phyloP scores from a whole-genome alignment of 2,329 filamentous ascomycete species.

The Monosporascus sp. region DNA sequence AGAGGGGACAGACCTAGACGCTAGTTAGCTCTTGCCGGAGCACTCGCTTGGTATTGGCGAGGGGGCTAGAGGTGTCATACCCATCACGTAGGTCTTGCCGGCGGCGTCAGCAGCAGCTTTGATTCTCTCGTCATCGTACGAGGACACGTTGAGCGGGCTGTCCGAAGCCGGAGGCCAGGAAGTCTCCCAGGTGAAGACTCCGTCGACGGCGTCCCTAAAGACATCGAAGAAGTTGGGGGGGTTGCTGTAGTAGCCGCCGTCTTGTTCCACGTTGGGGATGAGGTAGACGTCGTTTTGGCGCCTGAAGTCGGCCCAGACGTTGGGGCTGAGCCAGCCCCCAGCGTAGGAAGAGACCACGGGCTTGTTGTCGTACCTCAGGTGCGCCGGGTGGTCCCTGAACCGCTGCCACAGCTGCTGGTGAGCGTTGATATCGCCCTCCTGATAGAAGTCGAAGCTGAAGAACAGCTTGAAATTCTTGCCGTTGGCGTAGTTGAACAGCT shows the following conservation, averaged over 20 bases:
- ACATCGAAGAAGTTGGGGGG: conserved; percentile 20
- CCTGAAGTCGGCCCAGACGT: conserved; percentile 23
- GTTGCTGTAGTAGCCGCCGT: conserved; percentile 27
- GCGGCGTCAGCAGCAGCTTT: conserved; percentile 16
- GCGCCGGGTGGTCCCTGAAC: conserved; percentile 24
- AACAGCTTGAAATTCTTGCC: conserved; percentile 29
- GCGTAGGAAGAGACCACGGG: conserved; percentile 29
- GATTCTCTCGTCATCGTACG: conserved; percentile 16
- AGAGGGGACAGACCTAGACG: conserved; percentile 22
- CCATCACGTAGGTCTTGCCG: conserved; percentile 31
- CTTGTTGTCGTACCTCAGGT: conserved; percentile 19
- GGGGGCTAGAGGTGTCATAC: conserved; percentile 3
- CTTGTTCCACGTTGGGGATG: conserved; percentile 27
- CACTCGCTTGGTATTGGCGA: no score
- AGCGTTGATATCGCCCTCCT: conserved; percentile 17
- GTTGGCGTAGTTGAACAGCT: conserved; percentile 27
- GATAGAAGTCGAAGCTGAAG: conserved; percentile 31
- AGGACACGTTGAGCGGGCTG: conserved; percentile 20
- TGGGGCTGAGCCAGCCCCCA: conserved; percentile 17
- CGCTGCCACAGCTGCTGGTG: conserved; percentile 18
- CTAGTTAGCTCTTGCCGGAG: conserved; percentile 1
- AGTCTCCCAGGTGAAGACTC: conserved; percentile 33
- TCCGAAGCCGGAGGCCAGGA: conserved; percentile 27
- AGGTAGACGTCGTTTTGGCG: conserved; percentile 26
- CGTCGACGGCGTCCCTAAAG: conserved; percentile 28